phyloP scores from a whole-genome alignment of 108 stramenopile species.

The Pelagomonas calceolata region DNA sequence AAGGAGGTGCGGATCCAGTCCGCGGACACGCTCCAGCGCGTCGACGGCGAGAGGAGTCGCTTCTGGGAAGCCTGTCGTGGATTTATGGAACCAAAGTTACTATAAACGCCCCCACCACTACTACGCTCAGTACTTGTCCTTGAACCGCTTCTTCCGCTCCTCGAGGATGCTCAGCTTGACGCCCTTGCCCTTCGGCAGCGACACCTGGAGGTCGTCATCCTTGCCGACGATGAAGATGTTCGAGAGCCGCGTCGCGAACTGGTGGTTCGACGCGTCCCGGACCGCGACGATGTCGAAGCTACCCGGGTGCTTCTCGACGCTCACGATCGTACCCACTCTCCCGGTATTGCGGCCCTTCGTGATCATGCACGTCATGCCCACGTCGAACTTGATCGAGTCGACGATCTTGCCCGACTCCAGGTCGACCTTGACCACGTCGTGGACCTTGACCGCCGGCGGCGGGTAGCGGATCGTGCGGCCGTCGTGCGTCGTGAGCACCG shows the following conservation, averaged over 20 bases:
- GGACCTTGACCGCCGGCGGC: constrained; percentile 92
- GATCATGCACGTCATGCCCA: constrained; percentile 91
- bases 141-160: constrained; percentile 45
- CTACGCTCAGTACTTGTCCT: not conserved
- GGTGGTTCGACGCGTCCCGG: constrained; percentile 89
- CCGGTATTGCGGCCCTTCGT: constrained; percentile 91
- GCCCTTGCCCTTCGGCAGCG: constrained; percentile 97
- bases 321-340: constrained; percentile 87
- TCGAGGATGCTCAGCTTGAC: constrained; percentile 97
- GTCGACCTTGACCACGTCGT: constrained; percentile 95
- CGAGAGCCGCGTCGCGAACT: constrained; percentile 85
- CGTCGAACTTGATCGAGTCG: constrained; percentile 87
- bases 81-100: too few relatives aligned
- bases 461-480: constrained; percentile 98
- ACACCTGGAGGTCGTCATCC: constrained; percentile 69
- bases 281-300: constrained; percentile 95
- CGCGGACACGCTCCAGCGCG: too few relatives aligned
- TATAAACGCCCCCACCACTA: too few relatives aligned
- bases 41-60: too few relatives aligned
- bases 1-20: too few relatives aligned
- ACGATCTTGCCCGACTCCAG: constrained; percentile 87
- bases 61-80: too few relatives aligned
- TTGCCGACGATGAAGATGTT: constrained; percentile 93
- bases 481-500: constrained; percentile 96
- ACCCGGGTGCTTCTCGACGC: constrained; percentile 95